A percentile compares a stretch with the other conserved stretches of the same genome.
These are phyloP conservation scores for Dispira parvispora DNA, from an alignment of 192 early-diverging fungal species.

Conservation along the genomic window DNA sequence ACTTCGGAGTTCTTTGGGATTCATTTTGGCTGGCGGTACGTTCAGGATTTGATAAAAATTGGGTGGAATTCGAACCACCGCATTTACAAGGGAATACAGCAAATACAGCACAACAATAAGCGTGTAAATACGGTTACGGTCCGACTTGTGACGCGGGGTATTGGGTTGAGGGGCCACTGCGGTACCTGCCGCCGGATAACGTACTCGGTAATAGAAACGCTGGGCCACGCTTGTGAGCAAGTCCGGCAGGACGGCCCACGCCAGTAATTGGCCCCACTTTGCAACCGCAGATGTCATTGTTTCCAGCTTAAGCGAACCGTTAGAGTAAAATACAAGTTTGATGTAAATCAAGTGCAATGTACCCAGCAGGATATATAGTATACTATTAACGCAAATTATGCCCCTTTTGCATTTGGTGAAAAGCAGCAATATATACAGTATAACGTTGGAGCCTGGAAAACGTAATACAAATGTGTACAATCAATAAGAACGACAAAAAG, in stretches of 20 bases:
- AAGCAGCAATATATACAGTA: too few species aligned
- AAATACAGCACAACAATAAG: background rate
- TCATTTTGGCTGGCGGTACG: slow-evolving; percentile 10
- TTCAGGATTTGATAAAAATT: slow-evolving; percentile 22
- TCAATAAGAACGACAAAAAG: too few species aligned
- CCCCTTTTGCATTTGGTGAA: too few species aligned
- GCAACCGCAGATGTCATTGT: background rate
- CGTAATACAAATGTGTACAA: too few species aligned
- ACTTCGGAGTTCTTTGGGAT: slow-evolving; percentile 17
- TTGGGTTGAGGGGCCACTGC: background rate
- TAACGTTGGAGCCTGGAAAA: too few species aligned
- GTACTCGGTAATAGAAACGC: background rate
- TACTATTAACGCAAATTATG: too few species aligned
- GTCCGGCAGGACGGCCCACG: slow-evolving; percentile 2
- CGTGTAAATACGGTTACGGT: background rate
- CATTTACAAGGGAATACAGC: background rate
- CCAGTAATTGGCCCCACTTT: background rate
- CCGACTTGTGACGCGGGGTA: background rate
- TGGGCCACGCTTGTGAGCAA: background rate
- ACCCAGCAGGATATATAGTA: too few species aligned
- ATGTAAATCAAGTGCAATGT: too few species aligned
- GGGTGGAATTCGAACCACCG: slow-evolving; percentile 13
- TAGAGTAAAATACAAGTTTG: too few species aligned
- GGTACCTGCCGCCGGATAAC: background rate
- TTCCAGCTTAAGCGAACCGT: too few species aligned